phyloP scores from a whole-genome alignment of 306 rosid genomes.

The Canavalia gladiata region DNA sequence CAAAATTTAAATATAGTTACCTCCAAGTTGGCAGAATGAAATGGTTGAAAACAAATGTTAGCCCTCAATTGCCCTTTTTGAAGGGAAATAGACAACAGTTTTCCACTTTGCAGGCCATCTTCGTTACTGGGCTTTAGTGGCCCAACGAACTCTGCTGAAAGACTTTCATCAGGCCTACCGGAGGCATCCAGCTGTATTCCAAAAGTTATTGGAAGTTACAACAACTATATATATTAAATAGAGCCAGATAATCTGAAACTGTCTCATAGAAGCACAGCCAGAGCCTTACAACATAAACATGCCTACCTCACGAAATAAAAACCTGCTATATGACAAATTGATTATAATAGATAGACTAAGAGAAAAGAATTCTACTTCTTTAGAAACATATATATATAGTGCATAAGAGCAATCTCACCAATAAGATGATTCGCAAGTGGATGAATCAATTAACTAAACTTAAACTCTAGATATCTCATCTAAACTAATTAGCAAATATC shows the following conservation, averaged over 20 bases:
- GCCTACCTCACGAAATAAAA: constrained; percentile 3
- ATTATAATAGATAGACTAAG: background rate
- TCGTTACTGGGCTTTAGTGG: constrained; percentile 72
- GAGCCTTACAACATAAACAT: background rate
- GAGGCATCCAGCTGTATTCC: constrained; percentile 82
- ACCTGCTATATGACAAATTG: constrained; percentile 12
- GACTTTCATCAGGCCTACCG: constrained; percentile 97
- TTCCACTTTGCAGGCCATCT: constrained; percentile 68
- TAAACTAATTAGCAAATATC: background rate
- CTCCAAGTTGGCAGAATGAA: constrained; percentile 92
- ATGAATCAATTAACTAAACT: background rate
- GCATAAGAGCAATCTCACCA: background rate
- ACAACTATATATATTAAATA: constrained; percentile 23
- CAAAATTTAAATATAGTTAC: constrained; percentile 55
- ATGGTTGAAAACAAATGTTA: constrained; percentile 77
- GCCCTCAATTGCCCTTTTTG: constrained; percentile 93
- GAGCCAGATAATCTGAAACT: constrained; percentile 29
- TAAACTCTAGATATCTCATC: background rate
- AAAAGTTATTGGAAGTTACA: constrained; percentile 44
- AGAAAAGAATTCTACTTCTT: background rate
- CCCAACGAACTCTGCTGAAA: constrained; percentile 80
- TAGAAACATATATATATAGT: background rate
- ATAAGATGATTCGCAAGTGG: background rate
- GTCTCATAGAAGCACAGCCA: constrained; percentile 19
- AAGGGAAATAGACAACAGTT: constrained; percentile 75